Evolutionary conservation across 495 filamentous ascomycete genomes (phyloP).

Genomic region (Podospora didyma): DNA sequence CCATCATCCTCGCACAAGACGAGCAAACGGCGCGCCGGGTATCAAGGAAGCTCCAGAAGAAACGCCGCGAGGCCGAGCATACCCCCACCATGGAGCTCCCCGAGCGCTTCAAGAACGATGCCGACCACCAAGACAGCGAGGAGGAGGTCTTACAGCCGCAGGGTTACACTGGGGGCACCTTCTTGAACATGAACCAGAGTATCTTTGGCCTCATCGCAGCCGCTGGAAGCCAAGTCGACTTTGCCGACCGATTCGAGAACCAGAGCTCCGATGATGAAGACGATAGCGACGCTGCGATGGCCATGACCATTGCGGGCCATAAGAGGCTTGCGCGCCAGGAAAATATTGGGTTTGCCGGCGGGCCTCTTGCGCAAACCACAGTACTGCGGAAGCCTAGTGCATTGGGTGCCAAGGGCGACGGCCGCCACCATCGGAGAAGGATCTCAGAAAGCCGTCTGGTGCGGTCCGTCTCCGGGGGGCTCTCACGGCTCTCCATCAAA

Average conservation of each 20-base stretch:
- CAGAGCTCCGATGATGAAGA: constrained; percentile 72
- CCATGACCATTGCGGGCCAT: constrained; percentile 26
- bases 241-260: constrained; percentile 75
- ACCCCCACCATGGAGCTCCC: constrained; percentile 68
- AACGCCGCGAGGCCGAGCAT: constrained; percentile 47
- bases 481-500: constrained; percentile 34
- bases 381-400: constrained; percentile 25
- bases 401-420: constrained; percentile 19
- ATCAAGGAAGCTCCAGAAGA: constrained; percentile 56
- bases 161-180: constrained; percentile 42
- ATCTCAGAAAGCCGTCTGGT: constrained; percentile 60
- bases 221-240: constrained; percentile 77
- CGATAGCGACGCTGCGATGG: constrained; percentile 26
- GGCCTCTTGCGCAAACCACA: constrained; percentile 34
- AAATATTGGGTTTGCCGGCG: neutral
- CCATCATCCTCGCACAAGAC: constrained; percentile 7
- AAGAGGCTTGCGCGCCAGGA: constrained; percentile 13
- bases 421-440: constrained; percentile 47
- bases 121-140: constrained; percentile 52
- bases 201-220: constrained; percentile 91
- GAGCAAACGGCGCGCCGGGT: constrained; percentile 28
- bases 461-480: constrained; percentile 49
- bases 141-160: constrained; percentile 72
- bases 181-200: constrained; percentile 85
- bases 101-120: constrained; percentile 69